Evolutionary conservation across 1,284 basidiomycete species (phyloP).

Genomic region (Cutaneotrichosporon cavernicola): DNA sequence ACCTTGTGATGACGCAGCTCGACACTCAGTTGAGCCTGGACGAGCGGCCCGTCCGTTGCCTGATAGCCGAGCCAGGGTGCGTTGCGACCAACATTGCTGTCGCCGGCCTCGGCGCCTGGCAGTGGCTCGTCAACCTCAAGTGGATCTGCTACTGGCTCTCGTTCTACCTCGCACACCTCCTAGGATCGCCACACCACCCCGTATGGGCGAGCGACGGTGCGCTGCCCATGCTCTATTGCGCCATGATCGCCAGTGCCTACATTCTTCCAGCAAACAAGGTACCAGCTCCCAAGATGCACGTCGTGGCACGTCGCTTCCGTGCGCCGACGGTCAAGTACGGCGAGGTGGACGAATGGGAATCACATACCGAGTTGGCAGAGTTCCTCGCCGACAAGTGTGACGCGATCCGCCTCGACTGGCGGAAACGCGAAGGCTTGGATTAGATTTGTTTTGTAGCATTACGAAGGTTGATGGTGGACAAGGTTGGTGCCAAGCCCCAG

Average conservation of each 20-base stretch:
- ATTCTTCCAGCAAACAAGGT: constrained; percentile 31
- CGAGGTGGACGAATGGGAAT: constrained; percentile 46
- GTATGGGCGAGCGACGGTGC: constrained; percentile 40
- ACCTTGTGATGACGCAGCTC: constrained; percentile 65
- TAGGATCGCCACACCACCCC: constrained; percentile 46
- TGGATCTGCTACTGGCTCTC: constrained; percentile 60
- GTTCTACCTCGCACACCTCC: constrained; percentile 60
- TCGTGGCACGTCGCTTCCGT: constrained; percentile 29
- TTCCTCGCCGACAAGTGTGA: constrained; percentile 36
- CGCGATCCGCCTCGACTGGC: constrained; percentile 35
- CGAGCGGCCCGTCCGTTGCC: constrained; percentile 58
- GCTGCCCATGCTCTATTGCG: constrained; percentile 42
- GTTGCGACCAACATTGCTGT: constrained; percentile 65
- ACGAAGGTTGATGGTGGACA: neutral
- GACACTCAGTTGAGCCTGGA: constrained; percentile 55
- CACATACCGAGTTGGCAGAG: constrained; percentile 28
- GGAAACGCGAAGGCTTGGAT: constrained; percentile 23
- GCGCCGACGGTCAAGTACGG: constrained; percentile 35
- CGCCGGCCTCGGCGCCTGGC: constrained; percentile 35
- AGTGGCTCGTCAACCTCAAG: constrained; percentile 58
- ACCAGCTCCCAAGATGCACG: constrained; percentile 37
- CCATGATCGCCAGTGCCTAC: constrained; percentile 35
- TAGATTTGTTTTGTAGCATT: neutral
- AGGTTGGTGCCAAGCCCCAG: neutral
- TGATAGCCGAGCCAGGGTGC: constrained; percentile 71